phyloP scores from a whole-genome alignment of 305 asterid genomes.

The Rubia peregrina region DNA sequence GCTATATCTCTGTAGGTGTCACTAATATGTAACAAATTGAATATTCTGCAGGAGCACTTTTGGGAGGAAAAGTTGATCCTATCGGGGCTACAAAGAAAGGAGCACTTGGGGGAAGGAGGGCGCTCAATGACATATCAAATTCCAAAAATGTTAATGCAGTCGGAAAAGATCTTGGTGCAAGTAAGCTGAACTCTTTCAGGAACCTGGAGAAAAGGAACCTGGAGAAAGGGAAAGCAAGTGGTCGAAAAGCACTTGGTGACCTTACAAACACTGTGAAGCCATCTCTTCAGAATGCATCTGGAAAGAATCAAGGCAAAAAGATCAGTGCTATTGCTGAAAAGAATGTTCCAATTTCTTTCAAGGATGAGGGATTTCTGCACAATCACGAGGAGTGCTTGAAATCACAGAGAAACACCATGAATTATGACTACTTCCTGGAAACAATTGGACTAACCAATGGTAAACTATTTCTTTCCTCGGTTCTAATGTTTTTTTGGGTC shows the following conservation, averaged over 20 bases:
- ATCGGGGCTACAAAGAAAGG: conserved; percentile 43
- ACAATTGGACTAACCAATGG: too few relatives aligned
- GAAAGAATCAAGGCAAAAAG: conserved; percentile 30
- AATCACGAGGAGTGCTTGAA: too few relatives aligned
- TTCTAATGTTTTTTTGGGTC: background rate
- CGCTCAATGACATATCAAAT: conserved; percentile 73
- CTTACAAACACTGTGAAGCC: conserved; percentile 67
- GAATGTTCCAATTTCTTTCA: background rate
- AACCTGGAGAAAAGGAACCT: conserved; percentile 45
- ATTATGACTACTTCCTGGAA: too few relatives aligned
- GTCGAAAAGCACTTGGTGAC: conserved; percentile 67
- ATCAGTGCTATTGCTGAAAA: conserved; percentile 5
- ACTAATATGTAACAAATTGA: conserved; percentile 9
- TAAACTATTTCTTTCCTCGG: background rate
- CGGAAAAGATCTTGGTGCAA: conserved; percentile 41
- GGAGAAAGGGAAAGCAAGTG: conserved; percentile 38
- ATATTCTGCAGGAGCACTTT: conserved; percentile 28
- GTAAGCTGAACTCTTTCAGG: conserved; percentile 25
- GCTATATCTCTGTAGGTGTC: background rate
- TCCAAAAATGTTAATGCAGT: conserved; percentile 31
- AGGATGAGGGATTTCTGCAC: too few relatives aligned
- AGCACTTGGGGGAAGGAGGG: conserved; percentile 54
- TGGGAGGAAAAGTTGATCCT: conserved; percentile 40
- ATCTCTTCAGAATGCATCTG: conserved; percentile 29
- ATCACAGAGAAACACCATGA: too few relatives aligned